These are phyloP conservation scores for Rosa chinensis DNA, from an alignment of 306 rosid genomes.

Conservation along the genomic window DNA sequence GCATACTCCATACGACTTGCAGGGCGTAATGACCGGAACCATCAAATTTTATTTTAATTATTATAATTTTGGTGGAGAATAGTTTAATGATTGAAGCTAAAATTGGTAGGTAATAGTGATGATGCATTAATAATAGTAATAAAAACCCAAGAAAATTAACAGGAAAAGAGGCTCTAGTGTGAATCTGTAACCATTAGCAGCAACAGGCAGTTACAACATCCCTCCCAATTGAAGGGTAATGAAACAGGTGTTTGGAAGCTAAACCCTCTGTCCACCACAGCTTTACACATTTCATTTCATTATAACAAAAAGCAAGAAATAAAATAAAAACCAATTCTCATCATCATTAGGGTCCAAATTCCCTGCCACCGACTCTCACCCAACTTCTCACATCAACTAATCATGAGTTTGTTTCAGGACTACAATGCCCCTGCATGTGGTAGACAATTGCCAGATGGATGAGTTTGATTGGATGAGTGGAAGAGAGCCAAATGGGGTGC, in stretches of 20 bases:
- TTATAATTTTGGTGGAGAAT: background rate
- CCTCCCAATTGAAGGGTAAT: constrained; percentile 26
- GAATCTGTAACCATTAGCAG: constrained; percentile 15
- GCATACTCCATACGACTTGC: background rate
- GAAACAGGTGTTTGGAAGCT: constrained; percentile 35
- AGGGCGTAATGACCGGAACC: background rate
- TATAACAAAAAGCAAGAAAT: background rate
- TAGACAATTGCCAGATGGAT: background rate
- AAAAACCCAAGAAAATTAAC: background rate
- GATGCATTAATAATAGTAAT: constrained; percentile 9
- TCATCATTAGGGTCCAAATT: background rate
- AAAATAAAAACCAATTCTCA: background rate
- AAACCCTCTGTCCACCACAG: constrained; percentile 8
- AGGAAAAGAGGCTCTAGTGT: background rate
- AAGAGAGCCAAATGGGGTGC: background rate
- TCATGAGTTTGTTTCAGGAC: background rate
- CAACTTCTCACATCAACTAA: constrained; percentile 4
- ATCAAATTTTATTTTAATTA: background rate
- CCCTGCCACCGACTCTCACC: constrained; percentile 9
- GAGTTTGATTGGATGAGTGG: background rate
- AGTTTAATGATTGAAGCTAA: constrained; percentile 1
- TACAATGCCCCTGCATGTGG: constrained; percentile 5
- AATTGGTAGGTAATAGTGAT: background rate
- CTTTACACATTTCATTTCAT: background rate
- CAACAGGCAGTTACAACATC: constrained; percentile 27